Evolutionary conservation across 257 asterid genomes (phyloP), one percentile per base, ranked within the genome.

Genomic region (Plantago elongata): DNA sequence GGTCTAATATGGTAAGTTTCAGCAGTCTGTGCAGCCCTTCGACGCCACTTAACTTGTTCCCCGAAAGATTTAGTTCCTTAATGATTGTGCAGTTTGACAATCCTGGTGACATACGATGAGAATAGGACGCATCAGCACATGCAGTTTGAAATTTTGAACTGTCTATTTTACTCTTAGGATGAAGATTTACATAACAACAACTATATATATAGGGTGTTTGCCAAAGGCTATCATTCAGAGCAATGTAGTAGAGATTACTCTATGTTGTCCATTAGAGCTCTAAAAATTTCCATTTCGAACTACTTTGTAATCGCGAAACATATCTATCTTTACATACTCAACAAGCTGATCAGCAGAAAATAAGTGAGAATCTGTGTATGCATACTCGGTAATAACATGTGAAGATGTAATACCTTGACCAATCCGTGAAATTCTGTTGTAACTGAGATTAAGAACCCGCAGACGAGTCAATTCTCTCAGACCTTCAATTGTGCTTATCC

Each of bases 21-120:
- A 84, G 60, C 50, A 83, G 95, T 49, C 97, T 72, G 62, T 90
- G 96, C 58, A 90, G 80, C 66, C 97, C 96, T 70, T 90, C 96
- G 13, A 85, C 84, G 2, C 74, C 63, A 42, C 96, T 90, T 57
- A 90, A 76, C 83, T 87, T 90, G 86, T 90, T 90, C 48, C 96
- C 97, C 5, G 87, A 77, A 7, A 90, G 84, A 76, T 82, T 81
- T 11, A 87, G 94, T 73, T 90, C 95, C 62, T 88, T 90, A 60
- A 90, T 69, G 9, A 79, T 79, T 3, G 75, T 75, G 60, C 96
- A 87, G 47, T 65, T 81, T 5, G 97, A 83, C 57, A 90, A 63
- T 57, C 96, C 97, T 89, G 74, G 30, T 37, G 29, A 14, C 56
- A 62, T 38, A 27, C 3, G 68, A 70, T 50, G 11, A 49, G 73